These are phyloP conservation scores for Lichina pygmaea DNA, from an alignment of 495 filamentous ascomycete species.

Conservation along the genomic window DNA sequence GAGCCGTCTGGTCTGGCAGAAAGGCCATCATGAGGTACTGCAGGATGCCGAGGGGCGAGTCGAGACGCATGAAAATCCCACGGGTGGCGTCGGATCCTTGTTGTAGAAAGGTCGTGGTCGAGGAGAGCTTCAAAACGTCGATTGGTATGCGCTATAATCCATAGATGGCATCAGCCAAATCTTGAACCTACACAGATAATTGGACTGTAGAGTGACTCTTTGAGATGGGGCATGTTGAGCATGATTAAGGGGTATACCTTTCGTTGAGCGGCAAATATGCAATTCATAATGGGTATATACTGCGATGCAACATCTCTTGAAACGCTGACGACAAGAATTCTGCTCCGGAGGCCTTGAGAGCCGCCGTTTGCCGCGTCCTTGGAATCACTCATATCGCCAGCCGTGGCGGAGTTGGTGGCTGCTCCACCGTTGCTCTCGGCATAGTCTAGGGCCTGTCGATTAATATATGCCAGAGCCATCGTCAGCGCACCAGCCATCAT, in stretches of 20 bases:
- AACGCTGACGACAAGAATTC: constrained; percentile 63
- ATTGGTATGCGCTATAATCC: constrained; percentile 36
- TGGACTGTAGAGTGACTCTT: not conserved
- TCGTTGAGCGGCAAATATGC: constrained; percentile 80
- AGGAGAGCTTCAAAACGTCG: constrained; percentile 66
- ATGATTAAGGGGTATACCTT: not conserved
- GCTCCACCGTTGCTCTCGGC: constrained; percentile 19
- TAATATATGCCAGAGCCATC: constrained; percentile 67
- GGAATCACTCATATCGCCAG: constrained; percentile 4
- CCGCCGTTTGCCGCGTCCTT: constrained; percentile 10
- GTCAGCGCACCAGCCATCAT: constrained; percentile 81
- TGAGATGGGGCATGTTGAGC: not conserved
- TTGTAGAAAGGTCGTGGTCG: constrained; percentile 76
- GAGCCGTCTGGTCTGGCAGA: constrained; percentile 42
- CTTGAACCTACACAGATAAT: not conserved
- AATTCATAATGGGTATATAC: constrained; percentile 96
- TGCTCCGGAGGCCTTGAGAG: constrained; percentile 33
- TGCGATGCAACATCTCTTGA: constrained; percentile 63
- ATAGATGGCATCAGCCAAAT: not conserved
- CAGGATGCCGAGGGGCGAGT: constrained; percentile 39
- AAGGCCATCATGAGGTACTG: constrained; percentile 95
- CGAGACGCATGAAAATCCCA: constrained; percentile 58
- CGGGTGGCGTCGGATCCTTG: constrained; percentile 78
- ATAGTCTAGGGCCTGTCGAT: constrained; percentile 26
- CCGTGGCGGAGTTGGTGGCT: constrained; percentile 4